Evolutionary conservation across 306 rosid species (phyloP).

Genomic region (Lablab purpureus): DNA sequence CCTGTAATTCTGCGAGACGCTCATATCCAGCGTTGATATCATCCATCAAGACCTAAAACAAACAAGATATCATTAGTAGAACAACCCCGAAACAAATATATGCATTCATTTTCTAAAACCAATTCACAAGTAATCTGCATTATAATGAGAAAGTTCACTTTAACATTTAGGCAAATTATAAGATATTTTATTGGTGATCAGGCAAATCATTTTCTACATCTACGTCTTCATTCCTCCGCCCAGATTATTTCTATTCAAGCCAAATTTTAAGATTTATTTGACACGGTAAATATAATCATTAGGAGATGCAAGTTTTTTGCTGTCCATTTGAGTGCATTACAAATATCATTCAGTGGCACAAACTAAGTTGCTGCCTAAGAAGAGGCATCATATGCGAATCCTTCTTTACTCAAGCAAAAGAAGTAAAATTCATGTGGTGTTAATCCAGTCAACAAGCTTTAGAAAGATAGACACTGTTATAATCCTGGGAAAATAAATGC

Average conservation of each 20-base stretch:
- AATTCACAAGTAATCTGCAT: conserved; percentile 24
- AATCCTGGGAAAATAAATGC: conserved; percentile 5
- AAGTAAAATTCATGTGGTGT: neutral
- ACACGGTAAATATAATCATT: neutral
- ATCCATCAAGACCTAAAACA: conserved; percentile 84
- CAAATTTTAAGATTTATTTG: neutral
- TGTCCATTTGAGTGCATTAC: neutral
- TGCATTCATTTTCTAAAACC: conserved; percentile 38
- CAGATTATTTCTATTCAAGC: conserved; percentile 20
- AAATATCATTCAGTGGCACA: conserved; percentile 4
- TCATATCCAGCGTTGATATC: conserved; percentile 94
- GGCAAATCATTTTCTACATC: neutral
- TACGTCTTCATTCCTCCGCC: conserved; percentile 6
- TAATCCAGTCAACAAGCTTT: conserved; percentile 1
- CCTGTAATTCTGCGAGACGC: conserved; percentile 94
- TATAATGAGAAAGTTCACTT: neutral
- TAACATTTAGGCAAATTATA: neutral
- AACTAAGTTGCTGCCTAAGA: conserved; percentile 5
- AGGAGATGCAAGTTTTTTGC: neutral
- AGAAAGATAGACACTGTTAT: neutral
- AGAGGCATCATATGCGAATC: conserved; percentile 1
- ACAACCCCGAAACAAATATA: conserved; percentile 10
- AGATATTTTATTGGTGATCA: no score
- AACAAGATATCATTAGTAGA: conserved; percentile 45
- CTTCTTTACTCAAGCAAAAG: neutral